Evolutionary conservation across 2,329 filamentous ascomycete genomes (phyloP).

Genomic region (Biscogniauxia mediterranea): DNA sequence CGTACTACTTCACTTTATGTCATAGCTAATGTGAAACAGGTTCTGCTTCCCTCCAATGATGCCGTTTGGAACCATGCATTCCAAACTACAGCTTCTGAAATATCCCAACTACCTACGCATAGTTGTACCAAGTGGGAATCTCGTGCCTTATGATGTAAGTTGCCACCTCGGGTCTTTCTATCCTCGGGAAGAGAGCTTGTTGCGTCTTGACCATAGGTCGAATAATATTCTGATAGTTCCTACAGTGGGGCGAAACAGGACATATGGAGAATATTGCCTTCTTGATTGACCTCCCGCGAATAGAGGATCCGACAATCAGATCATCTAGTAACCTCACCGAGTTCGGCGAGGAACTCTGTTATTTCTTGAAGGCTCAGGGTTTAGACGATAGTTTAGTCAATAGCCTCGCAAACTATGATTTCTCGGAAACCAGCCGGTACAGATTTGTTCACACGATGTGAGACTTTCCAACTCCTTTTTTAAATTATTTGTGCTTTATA

Average conservation of each 20-base stretch:
- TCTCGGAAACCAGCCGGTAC: slow-evolving; percentile 66
- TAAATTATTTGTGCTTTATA: not conserved
- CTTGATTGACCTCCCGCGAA: slow-evolving; percentile 81
- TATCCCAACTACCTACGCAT: slow-evolving; percentile 71
- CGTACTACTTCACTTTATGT: too few species aligned
- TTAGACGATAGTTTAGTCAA: slow-evolving; percentile 62
- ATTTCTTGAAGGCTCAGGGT: slow-evolving; percentile 67
- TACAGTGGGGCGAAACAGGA: slow-evolving; percentile 75
- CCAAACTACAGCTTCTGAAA: slow-evolving; percentile 89
- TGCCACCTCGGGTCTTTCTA: not conserved
- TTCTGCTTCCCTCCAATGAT: slow-evolving; percentile 84
- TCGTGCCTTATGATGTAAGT: slow-evolving; percentile 68
- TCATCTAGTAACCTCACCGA: slow-evolving; percentile 37
- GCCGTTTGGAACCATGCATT: slow-evolving; percentile 79
- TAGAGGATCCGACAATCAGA: slow-evolving; percentile 35
- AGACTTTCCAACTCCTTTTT: slow-evolving; percentile 28
- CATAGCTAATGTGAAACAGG: slow-evolving; percentile 23
- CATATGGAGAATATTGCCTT: slow-evolving; percentile 89
- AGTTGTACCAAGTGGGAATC: slow-evolving; percentile 83
- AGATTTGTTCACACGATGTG: slow-evolving; percentile 86
- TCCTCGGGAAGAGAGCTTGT: not conserved
- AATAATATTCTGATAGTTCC: not conserved
- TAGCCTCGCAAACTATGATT: slow-evolving; percentile 79
- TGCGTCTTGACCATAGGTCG: not conserved
- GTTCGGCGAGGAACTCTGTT: slow-evolving; percentile 69